Evolutionary conservation across 495 filamentous ascomycete species (phyloP).

Genomic region (Letharia columbiana): DNA sequence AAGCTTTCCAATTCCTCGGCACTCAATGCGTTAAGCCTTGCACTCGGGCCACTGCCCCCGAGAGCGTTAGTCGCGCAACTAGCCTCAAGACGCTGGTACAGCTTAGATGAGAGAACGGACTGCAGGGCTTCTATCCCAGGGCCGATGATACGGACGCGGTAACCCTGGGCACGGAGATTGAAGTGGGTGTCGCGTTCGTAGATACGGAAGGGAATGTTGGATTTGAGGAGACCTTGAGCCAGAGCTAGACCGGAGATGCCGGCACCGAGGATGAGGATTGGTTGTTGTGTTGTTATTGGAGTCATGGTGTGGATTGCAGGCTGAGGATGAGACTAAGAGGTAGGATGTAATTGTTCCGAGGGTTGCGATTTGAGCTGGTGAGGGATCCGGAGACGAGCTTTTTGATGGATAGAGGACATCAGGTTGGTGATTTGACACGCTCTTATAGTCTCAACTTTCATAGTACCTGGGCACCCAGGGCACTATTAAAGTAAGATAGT

Average conservation of each 20-base stretch:
- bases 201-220: conserved; percentile 42
- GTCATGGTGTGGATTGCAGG: background rate
- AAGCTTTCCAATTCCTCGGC: background rate
- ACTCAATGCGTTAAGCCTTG: background rate
- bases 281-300: conserved; percentile 26
- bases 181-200: conserved; percentile 45
- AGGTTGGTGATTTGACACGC: background rate
- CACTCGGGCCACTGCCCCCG: accelerated
- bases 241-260: conserved; percentile 44
- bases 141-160: conserved; percentile 39
- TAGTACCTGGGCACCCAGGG: background rate
- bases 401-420: background rate
- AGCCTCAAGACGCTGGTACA: background rate
- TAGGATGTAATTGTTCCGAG: background rate
- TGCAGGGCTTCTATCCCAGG: background rate
- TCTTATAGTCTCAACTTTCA: background rate
- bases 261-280: conserved; percentile 46
- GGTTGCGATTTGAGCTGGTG: background rate
- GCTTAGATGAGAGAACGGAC: background rate
- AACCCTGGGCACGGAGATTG: conserved; percentile 44
- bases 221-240: conserved; percentile 39
- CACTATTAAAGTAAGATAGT: too few relatives aligned
- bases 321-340: background rate
- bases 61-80: background rate
- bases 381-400: background rate